Evolutionary conservation across 2,329 filamentous ascomycete species (phyloP), one percentile per base, ranked within the genome.

Genomic region (Neocucurbitaria cava): DNA sequence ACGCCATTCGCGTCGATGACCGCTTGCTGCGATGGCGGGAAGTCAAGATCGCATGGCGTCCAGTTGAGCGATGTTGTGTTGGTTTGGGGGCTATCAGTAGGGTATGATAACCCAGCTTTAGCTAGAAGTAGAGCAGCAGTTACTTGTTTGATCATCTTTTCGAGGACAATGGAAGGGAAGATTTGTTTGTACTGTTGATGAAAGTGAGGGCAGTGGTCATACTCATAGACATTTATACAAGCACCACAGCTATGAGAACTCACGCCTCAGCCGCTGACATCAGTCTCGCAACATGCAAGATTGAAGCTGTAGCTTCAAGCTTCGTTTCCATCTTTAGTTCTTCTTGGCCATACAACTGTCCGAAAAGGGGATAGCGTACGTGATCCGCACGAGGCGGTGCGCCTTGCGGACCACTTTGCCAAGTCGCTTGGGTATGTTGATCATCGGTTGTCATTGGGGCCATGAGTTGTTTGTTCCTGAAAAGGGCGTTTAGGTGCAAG

Each of bases 31-130:
- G n/a, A n/a, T 5, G 44, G 10, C 2, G 57, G 54, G n/a, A 58
- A 55, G 11, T 58, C 54, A 24, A 60, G 54, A 20, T 60, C 44
- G 35, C 54, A 60, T 20, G 57, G 54, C 18, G 31, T 10, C 57
- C 57, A 60, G 2, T 54, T 39, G 5, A 60, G n/a, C 3, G 50
- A 41, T 2, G 45, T 45, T 15, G 30, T 20, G n/a, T 54, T 52
- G n/a, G 24, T 46, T 6, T 30, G 13, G 15, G n/a, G 23, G 26
- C 21, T 20, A 10, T 49, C 49, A 17, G 49, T 35, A 21, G 52
- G 49, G 10, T 53, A 50, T 24, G 52, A 45, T 17, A 53, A n/a
- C 24, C 42, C 40, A 21, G 30, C 38, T 1, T 10, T 23, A 24
- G 56, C 35, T 13, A 48, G 5, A 26, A 59, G 42, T 17, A 59